Conservation (phyloP, 164 flowering plant genomes). For the Malania oleifera region DNA sequence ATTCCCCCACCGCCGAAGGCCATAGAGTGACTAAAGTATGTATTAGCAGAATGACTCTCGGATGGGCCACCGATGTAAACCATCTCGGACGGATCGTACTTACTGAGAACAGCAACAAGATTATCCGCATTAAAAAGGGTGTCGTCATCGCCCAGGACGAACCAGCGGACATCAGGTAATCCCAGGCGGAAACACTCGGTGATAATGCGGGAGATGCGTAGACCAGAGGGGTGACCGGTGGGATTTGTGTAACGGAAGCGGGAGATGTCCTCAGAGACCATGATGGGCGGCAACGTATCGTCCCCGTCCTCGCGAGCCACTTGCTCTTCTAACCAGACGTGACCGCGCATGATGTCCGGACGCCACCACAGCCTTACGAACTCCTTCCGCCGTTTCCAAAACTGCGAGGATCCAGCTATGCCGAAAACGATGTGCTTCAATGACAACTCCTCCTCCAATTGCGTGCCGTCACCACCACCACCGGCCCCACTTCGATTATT, state of each 20-base stretch:
- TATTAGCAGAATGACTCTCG: constrained; percentile 58
- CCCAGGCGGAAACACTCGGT: constrained; percentile 43
- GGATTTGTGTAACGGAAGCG: constrained; percentile 62
- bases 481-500: neutral
- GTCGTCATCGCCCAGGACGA: constrained; percentile 60
- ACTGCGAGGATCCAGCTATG: constrained; percentile 53
- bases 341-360: constrained; percentile 47
- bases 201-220: constrained; percentile 52
- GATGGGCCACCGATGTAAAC: constrained; percentile 52
- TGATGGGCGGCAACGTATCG: constrained; percentile 38
- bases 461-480: neutral
- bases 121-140: constrained; percentile 54
- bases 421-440: constrained; percentile 53
- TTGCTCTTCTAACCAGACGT: constrained; percentile 59
- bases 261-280: constrained; percentile 55
- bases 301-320: constrained; percentile 12
- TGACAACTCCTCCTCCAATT: constrained; percentile 10
- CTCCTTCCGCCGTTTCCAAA: constrained; percentile 54
- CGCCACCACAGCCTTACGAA: constrained; percentile 64
- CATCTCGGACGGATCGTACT: constrained; percentile 49
- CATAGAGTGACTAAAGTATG: constrained; percentile 54
- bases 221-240: constrained; percentile 59
- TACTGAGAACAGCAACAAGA: constrained; percentile 41
- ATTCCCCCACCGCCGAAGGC: constrained; percentile 70
- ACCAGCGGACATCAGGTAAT: constrained; percentile 53